Evolutionary conservation across 2,329 filamentous ascomycete species (phyloP), one percentile per base, ranked within the genome.

Genomic region (Cadophora malorum): DNA sequence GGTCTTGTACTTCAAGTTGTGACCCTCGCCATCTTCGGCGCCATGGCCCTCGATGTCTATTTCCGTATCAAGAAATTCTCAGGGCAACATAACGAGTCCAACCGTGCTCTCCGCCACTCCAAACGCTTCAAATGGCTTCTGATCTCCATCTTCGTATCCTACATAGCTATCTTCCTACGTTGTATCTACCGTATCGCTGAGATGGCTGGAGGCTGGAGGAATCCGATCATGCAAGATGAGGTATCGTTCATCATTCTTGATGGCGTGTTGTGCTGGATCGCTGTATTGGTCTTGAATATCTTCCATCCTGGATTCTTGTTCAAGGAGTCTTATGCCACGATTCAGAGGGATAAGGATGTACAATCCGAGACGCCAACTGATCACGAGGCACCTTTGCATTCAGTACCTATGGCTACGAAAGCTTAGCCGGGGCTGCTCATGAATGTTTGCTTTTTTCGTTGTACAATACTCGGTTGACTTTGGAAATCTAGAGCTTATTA

Each of bases 181-280:
- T 67, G 70, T 41, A 63, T 71, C 41, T 71, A 71, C 41, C 56
- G 71, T 65, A 65, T 89, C 59, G 84, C 84, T 3, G 87, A 89
- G 74, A 88, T 90, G 86, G 83, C 85, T 1, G 85, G 86, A 38
- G 87, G 87, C 25, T 90, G 87, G 86, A 84, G 85, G 19, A 89
- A 88, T 78, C 74, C 80, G 16, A 85, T 89, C 74, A 89, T 90
- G 86, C 86, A 87, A 72, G 82, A 88, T 76, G 80, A 90, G 78
- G 79, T 81, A 53, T 84, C 83, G 23, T 90, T 90, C 72, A 82
- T 88, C 67, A 82, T 86, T 14, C 81, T 90, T 3, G 71, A 72
- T 63, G 67, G 71, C 33, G 60, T 61, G 52, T 80, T 86, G 78
- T 81, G 86, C 53, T 76, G 81, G 41, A 70, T 84, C 12, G 83